Evolutionary conservation across 257 asterid genomes (phyloP), one percentile per base, ranked within the genome.

Genomic region (Nicotiana sylvestris): DNA sequence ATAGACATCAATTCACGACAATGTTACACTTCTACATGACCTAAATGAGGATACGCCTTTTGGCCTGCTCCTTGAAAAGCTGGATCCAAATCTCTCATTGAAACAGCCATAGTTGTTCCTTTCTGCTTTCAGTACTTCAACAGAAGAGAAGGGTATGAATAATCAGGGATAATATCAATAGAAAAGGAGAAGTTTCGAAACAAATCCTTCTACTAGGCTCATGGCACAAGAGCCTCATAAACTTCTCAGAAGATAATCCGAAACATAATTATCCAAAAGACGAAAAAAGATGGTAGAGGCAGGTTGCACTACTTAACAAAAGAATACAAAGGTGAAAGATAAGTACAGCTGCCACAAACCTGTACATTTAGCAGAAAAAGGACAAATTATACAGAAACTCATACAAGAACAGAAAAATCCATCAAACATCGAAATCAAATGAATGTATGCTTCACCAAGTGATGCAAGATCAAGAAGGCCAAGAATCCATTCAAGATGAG

Each of bases 21-120:
- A 77, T 65, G 29, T 51, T 77, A 60, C 15, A 79, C 51, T 66
- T 67, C 78, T 9, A 66, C 35, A 67, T 77, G 66, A 83, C 43
- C 66, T 67, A 46, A 82, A 74, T 76, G 80, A 92, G 98, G 99
- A 96, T 96, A 96, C 99, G 94, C 96, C 88, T 94, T 94, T 84
- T 92, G 97, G 76, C 99, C 99, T 15, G 98, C 98, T 79, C 97
- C 97, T 83, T 94, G 98, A 85, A 96, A 96, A 88, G 95, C 93
- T 82, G 98, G 92, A 90, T 96, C 99, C 89, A 94, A 81, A 84
- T 94, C 94, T 89, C 86, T 96, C 95, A 92, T 91, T 76, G 99
- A 96, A 84, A 94, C 96, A 85, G 97, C 86, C 99, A 96, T 96
- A 46, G 77, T 88, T 87, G 82, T 86, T 29, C 64, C 61, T 65